These are phyloP conservation scores for Acanthamoeba lenticulata DNA, from an alignment of 208 protist species.

Conservation along the genomic window DNA sequence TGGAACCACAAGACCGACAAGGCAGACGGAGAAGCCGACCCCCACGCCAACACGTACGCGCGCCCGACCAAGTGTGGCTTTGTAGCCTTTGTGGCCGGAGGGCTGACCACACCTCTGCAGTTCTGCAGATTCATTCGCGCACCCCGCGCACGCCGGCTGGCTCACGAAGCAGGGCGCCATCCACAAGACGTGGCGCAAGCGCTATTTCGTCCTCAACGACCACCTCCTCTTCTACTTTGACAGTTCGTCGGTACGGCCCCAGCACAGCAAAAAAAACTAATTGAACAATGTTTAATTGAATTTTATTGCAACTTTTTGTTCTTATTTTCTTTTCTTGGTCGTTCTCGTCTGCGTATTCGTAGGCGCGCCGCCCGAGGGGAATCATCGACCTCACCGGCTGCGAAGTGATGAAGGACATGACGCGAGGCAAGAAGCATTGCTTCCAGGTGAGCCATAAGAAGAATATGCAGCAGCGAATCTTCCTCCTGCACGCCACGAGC, in stretches of 20 bases:
- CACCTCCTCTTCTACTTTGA: background rate
- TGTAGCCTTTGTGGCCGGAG: too few species aligned
- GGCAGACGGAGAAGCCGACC: background rate
- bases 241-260: background rate
- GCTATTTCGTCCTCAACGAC: background rate
- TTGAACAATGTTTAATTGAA: too few species aligned
- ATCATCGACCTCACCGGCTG: slow-evolving; percentile 3
- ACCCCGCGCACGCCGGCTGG: background rate
- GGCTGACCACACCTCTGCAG: too few species aligned
- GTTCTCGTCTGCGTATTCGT: too few species aligned
- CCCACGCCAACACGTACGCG: background rate
- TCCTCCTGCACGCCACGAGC: background rate
- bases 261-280: too few species aligned
- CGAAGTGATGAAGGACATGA: slow-evolving; percentile 33
- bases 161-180: slow-evolving; percentile 2
- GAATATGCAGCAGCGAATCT: slow-evolving; percentile 2
- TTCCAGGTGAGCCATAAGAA: slow-evolving; percentile 53
- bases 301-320: background rate
- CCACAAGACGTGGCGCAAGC: slow-evolving; percentile 47
- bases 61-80: background rate
- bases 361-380: background rate
- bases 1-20: background rate
- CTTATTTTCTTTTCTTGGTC: background rate
- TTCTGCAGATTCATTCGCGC: background rate
- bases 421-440: slow-evolving; percentile 41